Base-by-base conservation (phyloP, 176 grass and related monocot species). In the Saccharum officinarum region DNA sequence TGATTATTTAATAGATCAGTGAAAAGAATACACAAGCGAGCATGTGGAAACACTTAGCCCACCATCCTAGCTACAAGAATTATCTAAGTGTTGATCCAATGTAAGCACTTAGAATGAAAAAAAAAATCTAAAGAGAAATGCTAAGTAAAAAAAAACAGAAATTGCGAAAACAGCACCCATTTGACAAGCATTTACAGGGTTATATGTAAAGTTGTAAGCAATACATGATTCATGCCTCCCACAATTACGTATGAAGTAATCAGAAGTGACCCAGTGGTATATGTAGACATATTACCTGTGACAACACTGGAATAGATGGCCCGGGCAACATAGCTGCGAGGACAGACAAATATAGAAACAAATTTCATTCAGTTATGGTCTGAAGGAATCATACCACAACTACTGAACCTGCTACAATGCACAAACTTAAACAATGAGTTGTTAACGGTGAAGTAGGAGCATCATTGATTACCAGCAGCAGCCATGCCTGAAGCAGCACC, bases 401-500 rank as follows among this genome's bases (percentile, higher is more conserved):
- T 73, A 82, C 18, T 20, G 69, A 17, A 38, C 60, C 22, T 80
- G 36, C 28, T 38, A 77, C 49, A 54, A 52, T 39, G 31, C 17
- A 59, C 37, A 64, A n/a, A 80, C 22, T 84, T 55, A 67, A 68
- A 78, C 54, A 85, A 10, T 23, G 23, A 42, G n/a, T 22, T 80
- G 42, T 4, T 8, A 69, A 78, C 41, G 33, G 69, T 15, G 31
- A 83, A 31, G 67, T 40, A 26, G 14, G 37, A 34, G 75, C 86
- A 57, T 17, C 8, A 57, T 20, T 22, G 28, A 68, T 81, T 80
- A 97, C 92, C 92, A 88, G 84, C 97, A 80, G 97, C 90, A 77
- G 97, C 87, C 97, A 98, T 98, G 77, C 93, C 97, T 78, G 88
- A 89, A 83, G 97, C 93, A 70, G 91, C 93, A 31, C 93, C 97